Percentiles rank a stretch among this genome's conserved stretches.
Evolutionary conservation across 2,329 filamentous ascomycete species (phyloP).

Genomic region (Penicillium sp.): DNA sequence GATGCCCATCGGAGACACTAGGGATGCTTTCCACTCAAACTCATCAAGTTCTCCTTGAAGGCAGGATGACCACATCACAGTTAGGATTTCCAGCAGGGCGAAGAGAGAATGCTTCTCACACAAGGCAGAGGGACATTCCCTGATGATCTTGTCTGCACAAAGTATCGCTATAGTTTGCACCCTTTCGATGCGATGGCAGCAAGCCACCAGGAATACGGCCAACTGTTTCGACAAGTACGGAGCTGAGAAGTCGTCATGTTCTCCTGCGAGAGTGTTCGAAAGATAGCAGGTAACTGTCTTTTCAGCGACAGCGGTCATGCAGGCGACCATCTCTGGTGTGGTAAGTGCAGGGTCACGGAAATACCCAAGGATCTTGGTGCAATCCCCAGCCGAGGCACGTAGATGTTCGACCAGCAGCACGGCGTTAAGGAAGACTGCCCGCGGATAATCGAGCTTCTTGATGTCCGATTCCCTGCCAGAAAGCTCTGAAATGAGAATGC

Average conservation of each 20-base stretch:
- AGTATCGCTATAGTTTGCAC: slow-evolving; percentile 83
- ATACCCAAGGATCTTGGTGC: slow-evolving; percentile 83
- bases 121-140: slow-evolving; percentile 79
- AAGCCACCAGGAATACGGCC: slow-evolving; percentile 77
- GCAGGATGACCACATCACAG: slow-evolving; percentile 93
- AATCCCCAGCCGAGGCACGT: slow-evolving; percentile 81
- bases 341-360: slow-evolving; percentile 87
- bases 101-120: slow-evolving; percentile 90
- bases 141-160: slow-evolving; percentile 83
- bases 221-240: slow-evolving; percentile 88
- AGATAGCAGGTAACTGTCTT: slow-evolving; percentile 78
- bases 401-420: slow-evolving; percentile 86
- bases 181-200: slow-evolving; percentile 88
- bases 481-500: slow-evolving; percentile 68
- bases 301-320: slow-evolving; percentile 62
- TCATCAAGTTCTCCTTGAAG: slow-evolving; percentile 91
- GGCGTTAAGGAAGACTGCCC: slow-evolving; percentile 87
- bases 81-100: slow-evolving; percentile 84
- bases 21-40: slow-evolving; percentile 81
- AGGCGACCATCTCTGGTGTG: slow-evolving; percentile 58
- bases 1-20: slow-evolving; percentile 71
- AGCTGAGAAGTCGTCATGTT: slow-evolving; percentile 77
- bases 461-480: slow-evolving; percentile 77
- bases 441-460: slow-evolving; percentile 78
- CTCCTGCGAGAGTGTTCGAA: slow-evolving; percentile 67